Percentiles rank a stretch among this genome's conserved stretches.
Evolutionary conservation across 805 yeast genomes (phyloP).

Genomic region (Metschnikowia colocasiae): DNA sequence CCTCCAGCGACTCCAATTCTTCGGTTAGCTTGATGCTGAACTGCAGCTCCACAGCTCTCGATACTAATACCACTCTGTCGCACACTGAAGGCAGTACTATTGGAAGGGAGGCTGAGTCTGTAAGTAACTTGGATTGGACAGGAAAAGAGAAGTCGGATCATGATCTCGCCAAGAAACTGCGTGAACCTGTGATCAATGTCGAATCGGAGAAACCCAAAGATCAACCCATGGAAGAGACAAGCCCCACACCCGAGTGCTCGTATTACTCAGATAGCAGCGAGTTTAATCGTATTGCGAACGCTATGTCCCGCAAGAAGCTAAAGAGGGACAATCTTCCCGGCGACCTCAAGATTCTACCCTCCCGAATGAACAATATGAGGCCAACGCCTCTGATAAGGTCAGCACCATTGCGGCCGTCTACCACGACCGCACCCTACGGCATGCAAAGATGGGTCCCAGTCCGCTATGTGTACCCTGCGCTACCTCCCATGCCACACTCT

Average conservation of each 20-base stretch:
- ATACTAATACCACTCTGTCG: neutral
- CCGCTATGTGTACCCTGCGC: slow-evolving; percentile 12
- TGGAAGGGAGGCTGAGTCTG: neutral
- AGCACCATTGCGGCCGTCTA: slow-evolving; percentile 16
- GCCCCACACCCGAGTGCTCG: neutral
- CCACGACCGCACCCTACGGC: neutral
- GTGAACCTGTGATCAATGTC: neutral
- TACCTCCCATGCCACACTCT: slow-evolving; percentile 12
- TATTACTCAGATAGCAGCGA: slow-evolving; percentile 7
- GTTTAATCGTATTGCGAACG: slow-evolving; percentile 8
- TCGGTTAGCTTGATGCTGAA: slow-evolving; percentile 1
- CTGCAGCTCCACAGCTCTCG: slow-evolving; percentile 1
- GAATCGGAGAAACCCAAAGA: neutral
- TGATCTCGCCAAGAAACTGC: neutral
- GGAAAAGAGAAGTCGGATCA: neutral
- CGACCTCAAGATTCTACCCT: slow-evolving; percentile 10
- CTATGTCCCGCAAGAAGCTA: slow-evolving; percentile 9
- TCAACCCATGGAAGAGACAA: neutral
- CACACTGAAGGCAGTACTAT: neutral
- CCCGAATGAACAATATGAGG: neutral
- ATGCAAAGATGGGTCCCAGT: slow-evolving; percentile 12
- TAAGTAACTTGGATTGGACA: neutral
- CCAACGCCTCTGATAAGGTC: slow-evolving; percentile 13
- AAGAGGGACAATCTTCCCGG: slow-evolving; percentile 14
- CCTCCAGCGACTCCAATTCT: slow-evolving; percentile 1